These are phyloP conservation scores for Scopulariopsis brevicaulis DNA, from an alignment of 2,329 filamentous ascomycete species.

Conservation along the genomic window DNA sequence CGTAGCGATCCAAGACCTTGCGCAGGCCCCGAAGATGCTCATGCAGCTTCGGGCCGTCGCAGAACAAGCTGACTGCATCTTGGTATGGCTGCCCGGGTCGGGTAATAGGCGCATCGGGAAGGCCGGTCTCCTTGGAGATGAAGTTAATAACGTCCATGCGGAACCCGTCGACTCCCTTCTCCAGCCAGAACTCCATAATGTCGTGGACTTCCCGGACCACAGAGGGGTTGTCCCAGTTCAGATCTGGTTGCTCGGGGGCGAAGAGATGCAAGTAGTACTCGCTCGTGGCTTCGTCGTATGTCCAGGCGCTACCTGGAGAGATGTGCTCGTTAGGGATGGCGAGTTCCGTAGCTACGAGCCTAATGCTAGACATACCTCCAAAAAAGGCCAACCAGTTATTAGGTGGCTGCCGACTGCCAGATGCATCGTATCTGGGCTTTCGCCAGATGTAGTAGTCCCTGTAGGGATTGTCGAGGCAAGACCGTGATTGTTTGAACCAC, in stretches of 20 bases:
- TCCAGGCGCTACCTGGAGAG: constrained; percentile 21
- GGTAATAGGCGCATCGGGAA: too few relatives aligned
- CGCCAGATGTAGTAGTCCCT: constrained; percentile 57
- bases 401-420: constrained; percentile 36
- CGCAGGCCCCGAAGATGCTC: too few relatives aligned
- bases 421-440: constrained; percentile 29
- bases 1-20: too few relatives aligned
- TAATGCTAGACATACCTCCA: constrained; percentile 15
- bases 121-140: constrained; percentile 4
- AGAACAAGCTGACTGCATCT: too few relatives aligned
- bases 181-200: constrained; percentile 54
- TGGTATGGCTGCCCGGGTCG: too few relatives aligned
- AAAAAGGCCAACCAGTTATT: constrained; percentile 38
- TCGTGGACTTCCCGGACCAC: neutral
- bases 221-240: constrained; percentile 39
- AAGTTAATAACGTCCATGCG: constrained; percentile 67
- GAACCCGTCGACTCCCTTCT: constrained; percentile 62
- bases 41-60: too few relatives aligned
- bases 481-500: constrained; percentile 50
- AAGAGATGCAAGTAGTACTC: constrained; percentile 58
- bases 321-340: too few relatives aligned
- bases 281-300: constrained; percentile 33
- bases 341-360: too few relatives aligned
- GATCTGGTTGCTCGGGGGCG: constrained; percentile 58
- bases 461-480: constrained; percentile 37